Conservation (phyloP, 2,329 filamentous ascomycete genomes). For the Trichoderma sp. region DNA sequence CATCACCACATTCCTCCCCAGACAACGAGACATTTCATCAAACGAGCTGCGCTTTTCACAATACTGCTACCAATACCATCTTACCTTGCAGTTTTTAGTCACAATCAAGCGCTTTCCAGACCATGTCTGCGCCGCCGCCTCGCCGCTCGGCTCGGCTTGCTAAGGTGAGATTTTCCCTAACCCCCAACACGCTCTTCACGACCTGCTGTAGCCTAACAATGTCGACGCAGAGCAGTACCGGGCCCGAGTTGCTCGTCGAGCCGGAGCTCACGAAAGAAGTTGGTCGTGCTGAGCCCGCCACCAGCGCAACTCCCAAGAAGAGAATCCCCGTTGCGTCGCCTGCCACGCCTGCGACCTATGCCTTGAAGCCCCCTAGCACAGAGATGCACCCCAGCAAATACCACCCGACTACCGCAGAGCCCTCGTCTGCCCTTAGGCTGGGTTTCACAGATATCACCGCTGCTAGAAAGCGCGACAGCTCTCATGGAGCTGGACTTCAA, state of each 20-base stretch:
- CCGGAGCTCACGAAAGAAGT: neutral
- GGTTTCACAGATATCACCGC: slow-evolving; percentile 76
- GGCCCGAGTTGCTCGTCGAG: slow-evolving; percentile 35
- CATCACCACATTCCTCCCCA: slow-evolving; percentile 28
- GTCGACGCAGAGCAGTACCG: slow-evolving; percentile 38
- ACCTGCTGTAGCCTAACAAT: slow-evolving; percentile 28
- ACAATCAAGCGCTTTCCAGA: slow-evolving; percentile 28
- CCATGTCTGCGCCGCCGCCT: slow-evolving; percentile 47
- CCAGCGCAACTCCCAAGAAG: slow-evolving; percentile 34
- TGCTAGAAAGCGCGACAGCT: slow-evolving; percentile 38
- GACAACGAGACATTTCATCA: slow-evolving; percentile 22
- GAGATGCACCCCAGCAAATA: slow-evolving; percentile 93
- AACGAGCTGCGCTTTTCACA: neutral
- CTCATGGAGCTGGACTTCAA: slow-evolving; percentile 45
- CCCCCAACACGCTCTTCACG: neutral
- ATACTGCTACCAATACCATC: slow-evolving; percentile 23
- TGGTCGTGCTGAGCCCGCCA: slow-evolving; percentile 7
- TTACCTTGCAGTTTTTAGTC: slow-evolving; percentile 14
- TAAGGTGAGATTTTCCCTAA: slow-evolving; percentile 41
- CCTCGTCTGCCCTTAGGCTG: slow-evolving; percentile 78
- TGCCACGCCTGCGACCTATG: slow-evolving; percentile 66
- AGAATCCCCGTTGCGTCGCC: slow-evolving; percentile 41
- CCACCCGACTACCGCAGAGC: slow-evolving; percentile 74
- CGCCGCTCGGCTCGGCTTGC: slow-evolving; percentile 50
- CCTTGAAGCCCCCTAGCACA: slow-evolving; percentile 70